Evolutionary conservation across 371 early-diverging fungal genomes (phyloP), one percentile per base, ranked within the genome.

Genomic region (Actinomortierella ambigua): DNA sequence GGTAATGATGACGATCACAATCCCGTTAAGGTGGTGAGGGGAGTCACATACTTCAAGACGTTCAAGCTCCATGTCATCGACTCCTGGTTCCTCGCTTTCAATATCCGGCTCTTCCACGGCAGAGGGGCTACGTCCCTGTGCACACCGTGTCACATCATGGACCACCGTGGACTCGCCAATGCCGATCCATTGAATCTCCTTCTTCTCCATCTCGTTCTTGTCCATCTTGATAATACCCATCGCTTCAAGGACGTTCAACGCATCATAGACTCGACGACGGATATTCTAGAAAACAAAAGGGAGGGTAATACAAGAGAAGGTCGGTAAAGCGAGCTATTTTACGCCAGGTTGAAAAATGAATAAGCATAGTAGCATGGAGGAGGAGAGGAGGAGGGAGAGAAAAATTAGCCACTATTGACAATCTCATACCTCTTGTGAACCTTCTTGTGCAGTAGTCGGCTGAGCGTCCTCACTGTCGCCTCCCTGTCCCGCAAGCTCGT

Each of bases 181-280:
- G 79, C 91, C 91, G 27, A 87, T 78, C 91, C 91, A 90, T 42
- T 76, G 76, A 48, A 90, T 90, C 41, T 86, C 85, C 64, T 90
- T 90, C 41, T 61, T 64, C 39, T 83, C 87, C 61, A 88, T 11
- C 11, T 34, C 34, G 34, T 34, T 34, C 34, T 61, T 64, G 42
- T 83, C 87, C 61, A 88, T 90, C 17, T 75, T 75, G 51, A 92
- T 90, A 47, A 92, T 85, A 24, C 81, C 82, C 78, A 90, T 80
- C 3, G 92, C 91, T 81, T 88, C 88, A 49, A 91, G 68, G 13
- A 92, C 92, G 62, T 92, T 92, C 22, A 92, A 78, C 6, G 91
- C 92, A 75, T 92, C 92, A 62, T 92, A 92, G 1, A 91, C 90
- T 28, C 92, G 83, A 40, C 92, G 83, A 28, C 90, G 84, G 57